Evolutionary conservation across 2,329 filamentous ascomycete species (phyloP), one percentile per base, ranked within the genome.

Genomic region (Cladobotryum mycophilum): DNA sequence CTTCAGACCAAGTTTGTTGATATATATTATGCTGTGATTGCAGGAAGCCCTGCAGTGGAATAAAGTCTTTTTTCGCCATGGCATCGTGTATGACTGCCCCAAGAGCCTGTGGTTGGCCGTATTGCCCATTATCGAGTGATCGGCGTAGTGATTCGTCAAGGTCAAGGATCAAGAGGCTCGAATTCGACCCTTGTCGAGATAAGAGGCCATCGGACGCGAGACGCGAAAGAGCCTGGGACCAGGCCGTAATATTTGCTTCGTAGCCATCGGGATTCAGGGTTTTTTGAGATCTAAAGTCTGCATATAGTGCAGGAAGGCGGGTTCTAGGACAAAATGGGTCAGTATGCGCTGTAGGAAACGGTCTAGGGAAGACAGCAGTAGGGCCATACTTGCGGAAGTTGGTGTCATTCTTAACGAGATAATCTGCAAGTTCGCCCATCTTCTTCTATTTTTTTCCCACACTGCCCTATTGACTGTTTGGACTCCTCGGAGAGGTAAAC

Each of bases 181-280:
- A 67, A 5, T 64, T 65, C 1, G 65, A 64, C 6, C 71, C 62
- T 15, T 70, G 66, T 22, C 67, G 65, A 12, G 73, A 71, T 2
- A 77, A 68, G 14, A 70, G 65, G 18, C 88, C 89, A 15, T 78
- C 79, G 55, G 81, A 75, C 1, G 84, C 76, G 1, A 89, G 86
- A 47, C 80, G 75, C n/a, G 81, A 77, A 40, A 96, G 76, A 2
- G 84, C 89, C 37, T 80, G 79, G 52, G 85, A 82, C 90, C 90
- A 96, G 47, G 89, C 88, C 6, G 78, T 71, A 40, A 89, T 75
- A 65, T 96, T 96, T 41, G 89, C 88, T 17, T 76, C 72, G 71
- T 89, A 96, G 61, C 89, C 89, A 66, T 95, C 89, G 1, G 89
- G 88, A 63, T 96, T 95, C 18, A 87, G 81, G 37, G 79, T 81